Conservation (phyloP, 2,329 filamentous ascomycete species). For the Acrodontium crateriforme region DNA sequence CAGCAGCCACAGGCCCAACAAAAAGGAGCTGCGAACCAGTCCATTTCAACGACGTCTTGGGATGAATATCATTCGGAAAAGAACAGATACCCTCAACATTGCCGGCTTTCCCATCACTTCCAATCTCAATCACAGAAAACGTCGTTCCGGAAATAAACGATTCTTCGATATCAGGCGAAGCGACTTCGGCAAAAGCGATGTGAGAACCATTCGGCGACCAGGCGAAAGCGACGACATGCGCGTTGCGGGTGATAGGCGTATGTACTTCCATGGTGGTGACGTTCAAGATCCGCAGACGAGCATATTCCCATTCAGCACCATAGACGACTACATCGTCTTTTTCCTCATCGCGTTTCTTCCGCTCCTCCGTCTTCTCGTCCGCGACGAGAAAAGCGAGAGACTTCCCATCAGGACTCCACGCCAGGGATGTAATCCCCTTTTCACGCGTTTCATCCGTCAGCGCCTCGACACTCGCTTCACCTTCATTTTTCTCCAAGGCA, state of each 20-base stretch:
- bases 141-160: slow-evolving; percentile 10
- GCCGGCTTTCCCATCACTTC: too few species aligned
- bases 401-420: slow-evolving; percentile 23
- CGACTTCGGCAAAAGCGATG: slow-evolving; percentile 12
- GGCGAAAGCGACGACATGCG: slow-evolving; percentile 16
- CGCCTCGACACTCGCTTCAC: slow-evolving; percentile 15
- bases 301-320: slow-evolving; percentile 23
- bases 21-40: too few species aligned
- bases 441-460: slow-evolving; percentile 18
- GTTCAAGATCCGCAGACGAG: slow-evolving; percentile 20
- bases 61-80: too few species aligned
- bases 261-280: slow-evolving; percentile 16
- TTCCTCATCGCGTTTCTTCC: slow-evolving; percentile 19
- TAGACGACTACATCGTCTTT: slow-evolving; percentile 25
- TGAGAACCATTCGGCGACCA: slow-evolving; percentile 17
- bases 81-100: too few species aligned
- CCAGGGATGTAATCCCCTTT: slow-evolving; percentile 13
- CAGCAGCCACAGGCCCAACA: too few species aligned
- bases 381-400: slow-evolving; percentile 22
- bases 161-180: slow-evolving; percentile 17
- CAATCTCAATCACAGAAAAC: slow-evolving; percentile 8
- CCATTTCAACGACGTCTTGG: too few species aligned
- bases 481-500: slow-evolving; percentile 7
- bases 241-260: slow-evolving; percentile 7
- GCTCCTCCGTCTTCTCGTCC: slow-evolving; percentile 21